Evolutionary conservation across 305 asterid genomes (phyloP).

Genomic region (Solanum chacoense): DNA sequence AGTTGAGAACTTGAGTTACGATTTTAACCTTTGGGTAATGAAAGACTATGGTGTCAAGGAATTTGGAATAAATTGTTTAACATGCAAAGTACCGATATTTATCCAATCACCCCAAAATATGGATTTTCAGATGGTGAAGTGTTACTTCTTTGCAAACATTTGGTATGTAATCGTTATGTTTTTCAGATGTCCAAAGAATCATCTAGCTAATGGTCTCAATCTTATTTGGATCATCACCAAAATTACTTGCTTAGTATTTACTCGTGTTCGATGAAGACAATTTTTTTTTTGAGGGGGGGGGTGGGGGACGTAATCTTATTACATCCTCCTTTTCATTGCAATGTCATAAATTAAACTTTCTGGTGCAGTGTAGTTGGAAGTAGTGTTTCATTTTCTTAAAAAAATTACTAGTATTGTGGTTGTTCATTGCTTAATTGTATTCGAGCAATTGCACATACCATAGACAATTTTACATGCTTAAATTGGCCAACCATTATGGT

Average conservation of each 20-base stretch:
- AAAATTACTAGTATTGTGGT: background rate
- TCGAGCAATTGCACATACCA: background rate
- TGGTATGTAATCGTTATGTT: background rate
- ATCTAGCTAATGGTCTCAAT: background rate
- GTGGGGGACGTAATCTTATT: too few species aligned
- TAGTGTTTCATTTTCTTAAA: background rate
- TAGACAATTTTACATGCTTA: background rate
- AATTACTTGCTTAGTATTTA: too few species aligned
- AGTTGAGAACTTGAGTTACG: too few species aligned
- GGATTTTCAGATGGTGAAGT: background rate
- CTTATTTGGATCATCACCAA: background rate
- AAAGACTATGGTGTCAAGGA: too few species aligned
- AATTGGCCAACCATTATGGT: background rate
- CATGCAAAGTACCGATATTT: too few species aligned
- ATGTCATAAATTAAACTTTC: background rate
- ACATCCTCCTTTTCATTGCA: background rate
- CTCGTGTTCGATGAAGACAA: background rate
- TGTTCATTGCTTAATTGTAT: background rate
- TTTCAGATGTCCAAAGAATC: background rate
- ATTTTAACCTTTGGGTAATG: too few species aligned
- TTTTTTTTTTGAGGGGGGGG: background rate
- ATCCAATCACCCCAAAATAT: too few species aligned
- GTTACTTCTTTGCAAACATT: background rate
- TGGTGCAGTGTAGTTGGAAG: background rate
- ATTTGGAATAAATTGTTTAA: too few species aligned